Base-by-base conservation (phyloP, 1,139 yeast genomes). In the Diutina ranongensis region DNA sequence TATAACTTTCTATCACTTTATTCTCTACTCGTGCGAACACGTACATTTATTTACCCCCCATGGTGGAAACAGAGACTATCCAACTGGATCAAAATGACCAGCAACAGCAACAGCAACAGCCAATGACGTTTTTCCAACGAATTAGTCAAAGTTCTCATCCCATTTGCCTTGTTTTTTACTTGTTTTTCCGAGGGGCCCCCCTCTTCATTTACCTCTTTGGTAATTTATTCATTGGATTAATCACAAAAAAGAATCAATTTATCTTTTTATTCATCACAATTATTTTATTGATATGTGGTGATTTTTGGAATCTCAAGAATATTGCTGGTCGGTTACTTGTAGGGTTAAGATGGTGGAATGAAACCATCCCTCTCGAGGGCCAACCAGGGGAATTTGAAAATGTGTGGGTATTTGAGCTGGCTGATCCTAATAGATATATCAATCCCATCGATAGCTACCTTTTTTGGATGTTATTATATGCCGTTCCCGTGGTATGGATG, bases 261-360 rank as follows among this genome's bases (percentile, higher is more conserved):
- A 82, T 86, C 10, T 68, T 86, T 45, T 79, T 86, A 55, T 92
- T 92, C 65, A 88, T 92, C 28, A 60, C 80, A 10, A 79, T 87
- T 42, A 78, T 88, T 4, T 65, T 92, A 21, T 67, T 88, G 28
- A 71, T 86, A 27, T 83, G 95, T 0, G 87, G 87, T 1, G 98
- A 92, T 60, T 92, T 92, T 58, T 92, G 97, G 95, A 83, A 86
- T 57, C 80, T 87, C 40, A 92, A 92, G 58, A 92, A 92, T 60
- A 85, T 92, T 15, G 72, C 94, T 15, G 98, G 98, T 0, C 69
- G 97, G 50, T 72, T 86, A 47, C 64, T 92, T 48, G 97, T 92
- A 5, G 97, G 97, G 0, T 71, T 92, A 51, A 73, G 98, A 53
- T 89, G 97, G 96, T 88, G 96, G 95, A 87, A 86, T 59, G 89